Evolutionary conservation across 2,329 filamentous ascomycete genomes (phyloP).

Genomic region (Rugonectria rugulosa): DNA sequence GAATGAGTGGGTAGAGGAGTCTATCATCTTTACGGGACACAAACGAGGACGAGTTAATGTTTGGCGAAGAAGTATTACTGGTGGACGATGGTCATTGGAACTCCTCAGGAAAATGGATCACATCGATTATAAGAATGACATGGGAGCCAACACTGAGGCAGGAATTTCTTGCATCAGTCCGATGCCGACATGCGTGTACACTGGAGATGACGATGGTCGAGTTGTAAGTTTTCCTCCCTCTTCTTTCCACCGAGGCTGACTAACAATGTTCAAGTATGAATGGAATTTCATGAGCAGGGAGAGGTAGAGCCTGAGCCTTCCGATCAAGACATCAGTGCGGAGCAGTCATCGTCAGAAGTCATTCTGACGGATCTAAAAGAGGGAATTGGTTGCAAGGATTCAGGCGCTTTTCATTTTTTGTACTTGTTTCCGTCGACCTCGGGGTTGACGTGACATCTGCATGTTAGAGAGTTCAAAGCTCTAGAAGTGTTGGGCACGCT

Average conservation of each 20-base stretch:
- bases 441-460: slow-evolving; percentile 24
- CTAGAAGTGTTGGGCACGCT: slow-evolving; percentile 19
- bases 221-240: slow-evolving; percentile 65
- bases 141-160: slow-evolving; percentile 64
- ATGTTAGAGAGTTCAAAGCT: slow-evolving; percentile 31
- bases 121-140: slow-evolving; percentile 70
- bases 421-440: slow-evolving; percentile 24
- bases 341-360: slow-evolving; percentile 23
- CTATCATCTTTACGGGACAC: slow-evolving; percentile 90
- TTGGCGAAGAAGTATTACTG: slow-evolving; percentile 64
- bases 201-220: slow-evolving; percentile 90
- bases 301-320: slow-evolving; percentile 53
- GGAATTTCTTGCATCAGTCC: slow-evolving; percentile 88
- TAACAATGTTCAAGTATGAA: slow-evolving; percentile 58
- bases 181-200: slow-evolving; percentile 85
- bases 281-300: slow-evolving; percentile 68
- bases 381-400: background rate
- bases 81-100: slow-evolving; percentile 76
- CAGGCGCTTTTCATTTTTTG: slow-evolving; percentile 10
- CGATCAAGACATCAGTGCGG: slow-evolving; percentile 28
- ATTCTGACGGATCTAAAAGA: slow-evolving; percentile 13
- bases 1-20: slow-evolving; percentile 90
- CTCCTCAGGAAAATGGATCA: slow-evolving; percentile 85
- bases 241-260: background rate
- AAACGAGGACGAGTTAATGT: slow-evolving; percentile 83